Conservation (phyloP, 2,329 filamentous ascomycete genomes). For the Aspergillus caelatus region DNA sequence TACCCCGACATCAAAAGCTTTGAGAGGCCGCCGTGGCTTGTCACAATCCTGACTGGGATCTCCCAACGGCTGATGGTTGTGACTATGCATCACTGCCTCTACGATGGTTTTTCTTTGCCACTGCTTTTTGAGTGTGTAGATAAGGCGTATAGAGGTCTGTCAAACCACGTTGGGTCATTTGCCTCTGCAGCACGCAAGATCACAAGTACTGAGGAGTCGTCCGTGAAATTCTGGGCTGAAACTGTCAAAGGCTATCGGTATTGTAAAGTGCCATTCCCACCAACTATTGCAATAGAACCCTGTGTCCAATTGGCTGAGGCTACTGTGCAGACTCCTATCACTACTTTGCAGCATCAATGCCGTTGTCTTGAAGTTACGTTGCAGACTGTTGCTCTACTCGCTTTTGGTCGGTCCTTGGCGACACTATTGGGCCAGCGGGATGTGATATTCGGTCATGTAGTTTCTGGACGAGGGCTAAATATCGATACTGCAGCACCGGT, state of each 20-base stretch:
- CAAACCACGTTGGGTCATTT: background rate
- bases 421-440: background rate
- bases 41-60: background rate
- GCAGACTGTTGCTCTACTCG: background rate
- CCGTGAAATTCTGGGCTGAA: background rate
- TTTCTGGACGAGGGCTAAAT: background rate
- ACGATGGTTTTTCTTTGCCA: slow-evolving; percentile 17
- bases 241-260: background rate
- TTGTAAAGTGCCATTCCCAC: background rate
- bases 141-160: too few species aligned
- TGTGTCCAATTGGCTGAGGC: background rate
- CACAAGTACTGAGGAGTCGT: background rate
- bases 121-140: background rate
- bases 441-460: background rate
- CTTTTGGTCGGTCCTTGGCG: background rate
- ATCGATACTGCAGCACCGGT: background rate
- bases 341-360: background rate
- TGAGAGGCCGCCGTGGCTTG: background rate
- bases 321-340: background rate
- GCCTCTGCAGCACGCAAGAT: background rate
- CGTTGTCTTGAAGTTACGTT: background rate
- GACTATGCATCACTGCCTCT: slow-evolving; percentile 19
- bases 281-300: background rate
- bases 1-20: too few species aligned
- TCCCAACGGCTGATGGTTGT: slow-evolving; percentile 11